Percentiles rank a stretch among this genome's conserved stretches.
phyloP scores from a whole-genome alignment of 2,329 filamentous ascomycete genomes.

The Fusarium duplospermum region DNA sequence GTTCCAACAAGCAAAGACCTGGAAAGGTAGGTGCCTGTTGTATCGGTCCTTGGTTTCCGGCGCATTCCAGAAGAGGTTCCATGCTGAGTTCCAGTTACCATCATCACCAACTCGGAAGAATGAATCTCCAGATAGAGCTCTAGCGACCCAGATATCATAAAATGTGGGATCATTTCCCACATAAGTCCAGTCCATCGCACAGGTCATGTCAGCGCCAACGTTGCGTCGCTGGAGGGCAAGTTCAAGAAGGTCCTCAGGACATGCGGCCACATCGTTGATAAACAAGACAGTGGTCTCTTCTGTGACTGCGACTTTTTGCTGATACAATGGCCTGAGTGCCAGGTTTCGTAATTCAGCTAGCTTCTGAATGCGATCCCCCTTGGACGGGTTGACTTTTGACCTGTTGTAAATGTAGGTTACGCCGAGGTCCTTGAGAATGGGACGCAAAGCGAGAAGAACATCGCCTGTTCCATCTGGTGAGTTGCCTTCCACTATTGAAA shows the following conservation, averaged over 20 bases:
- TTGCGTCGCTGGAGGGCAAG: conserved; percentile 59
- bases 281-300: conserved; percentile 61
- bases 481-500: conserved; percentile 68
- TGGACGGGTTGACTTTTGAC: conserved; percentile 57
- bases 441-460: conserved; percentile 56
- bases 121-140: conserved; percentile 62
- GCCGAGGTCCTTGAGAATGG: conserved; percentile 53
- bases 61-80: conserved; percentile 66
- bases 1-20: conserved; percentile 73
- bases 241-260: conserved; percentile 68
- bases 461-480: conserved; percentile 66
- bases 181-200: conserved; percentile 69
- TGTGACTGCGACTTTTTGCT: conserved; percentile 40
- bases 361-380: conserved; percentile 56
- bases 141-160: conserved; percentile 68
- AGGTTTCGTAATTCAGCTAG: conserved; percentile 65
- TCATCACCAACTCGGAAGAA: conserved; percentile 66
- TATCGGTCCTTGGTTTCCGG: conserved; percentile 49
- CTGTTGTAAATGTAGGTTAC: conserved; percentile 56
- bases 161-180: conserved; percentile 59
- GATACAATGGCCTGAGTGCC: conserved; percentile 60
- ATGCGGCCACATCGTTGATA: conserved; percentile 65
- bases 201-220: conserved; percentile 66
- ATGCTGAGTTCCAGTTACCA: conserved; percentile 60
- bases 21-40: conserved; percentile 58